phyloP scores from a whole-genome alignment of 306 rosid genomes.

The Pyrus pyrifolia region DNA sequence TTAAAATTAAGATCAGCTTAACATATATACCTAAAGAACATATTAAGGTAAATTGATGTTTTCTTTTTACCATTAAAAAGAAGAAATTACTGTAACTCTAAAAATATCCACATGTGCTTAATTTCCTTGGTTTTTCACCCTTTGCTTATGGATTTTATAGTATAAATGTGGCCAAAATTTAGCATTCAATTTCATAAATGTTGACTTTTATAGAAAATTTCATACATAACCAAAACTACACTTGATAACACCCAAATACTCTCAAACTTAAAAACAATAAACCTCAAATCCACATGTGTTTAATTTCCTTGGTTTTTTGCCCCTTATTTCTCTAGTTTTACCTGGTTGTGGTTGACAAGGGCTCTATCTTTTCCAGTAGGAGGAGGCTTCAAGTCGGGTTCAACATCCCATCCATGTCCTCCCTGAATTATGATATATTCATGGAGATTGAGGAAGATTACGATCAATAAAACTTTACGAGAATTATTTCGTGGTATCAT shows the following conservation, averaged over 20 bases:
- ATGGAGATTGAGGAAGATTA: neutral
- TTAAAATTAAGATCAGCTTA: neutral
- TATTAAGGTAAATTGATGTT: neutral
- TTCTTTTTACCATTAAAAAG: neutral
- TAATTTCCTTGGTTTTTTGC: neutral
- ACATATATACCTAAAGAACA: neutral
- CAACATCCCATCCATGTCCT: neutral
- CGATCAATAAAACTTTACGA: neutral
- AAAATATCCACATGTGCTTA: neutral
- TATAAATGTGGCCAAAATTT: too few species aligned
- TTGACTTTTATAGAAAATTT: too few species aligned
- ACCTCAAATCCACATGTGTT: neutral
- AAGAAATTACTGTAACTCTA: neutral
- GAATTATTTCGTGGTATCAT: neutral
- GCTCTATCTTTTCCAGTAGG: neutral
- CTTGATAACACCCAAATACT: too few species aligned
- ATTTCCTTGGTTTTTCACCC: neutral
- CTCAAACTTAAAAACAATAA: too few species aligned
- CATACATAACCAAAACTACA: too few species aligned
- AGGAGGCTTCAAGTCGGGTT: neutral
- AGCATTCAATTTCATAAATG: too few species aligned
- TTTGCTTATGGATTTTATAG: too few species aligned
- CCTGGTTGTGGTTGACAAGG: conserved; percentile 7
- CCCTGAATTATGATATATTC: neutral
- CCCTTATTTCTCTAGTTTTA: neutral